Evolutionary conservation across 805 yeast genomes (phyloP).

Genomic region (Grigorovia yakushimaensis): DNA sequence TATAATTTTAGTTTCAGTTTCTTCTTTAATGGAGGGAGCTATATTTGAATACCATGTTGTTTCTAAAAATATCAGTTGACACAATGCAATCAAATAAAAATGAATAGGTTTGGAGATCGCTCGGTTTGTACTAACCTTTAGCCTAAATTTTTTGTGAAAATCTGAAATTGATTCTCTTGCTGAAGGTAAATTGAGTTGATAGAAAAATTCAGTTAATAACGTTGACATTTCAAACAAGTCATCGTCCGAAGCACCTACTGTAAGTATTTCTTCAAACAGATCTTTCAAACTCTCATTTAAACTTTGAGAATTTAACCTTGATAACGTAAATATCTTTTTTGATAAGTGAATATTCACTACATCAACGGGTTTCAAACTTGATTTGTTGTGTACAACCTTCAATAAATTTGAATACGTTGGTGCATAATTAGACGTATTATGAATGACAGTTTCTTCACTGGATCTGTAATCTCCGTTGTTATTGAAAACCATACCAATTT

Average conservation of each 20-base stretch:
- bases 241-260: slow-evolving; percentile 19
- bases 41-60: slow-evolving; percentile 15
- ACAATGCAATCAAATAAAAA: slow-evolving; percentile 22
- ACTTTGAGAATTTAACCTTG: slow-evolving; percentile 11
- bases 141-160: slow-evolving; percentile 22
- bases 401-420: slow-evolving; percentile 1
- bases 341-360: slow-evolving; percentile 11
- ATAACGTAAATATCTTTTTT: slow-evolving; percentile 9
- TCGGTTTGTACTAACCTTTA: slow-evolving; percentile 14
- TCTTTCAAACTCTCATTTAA: slow-evolving; percentile 4
- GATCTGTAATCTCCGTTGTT: background rate
- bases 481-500: slow-evolving; percentile 9
- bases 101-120: slow-evolving; percentile 25
- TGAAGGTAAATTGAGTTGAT: slow-evolving; percentile 13
- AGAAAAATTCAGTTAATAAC: slow-evolving; percentile 13
- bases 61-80: slow-evolving; percentile 23
- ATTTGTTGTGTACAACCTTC: slow-evolving; percentile 10
- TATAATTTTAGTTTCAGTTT: slow-evolving; percentile 15
- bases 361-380: slow-evolving; percentile 11
- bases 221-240: slow-evolving; percentile 16
- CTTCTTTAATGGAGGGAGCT: slow-evolving; percentile 7
- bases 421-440: background rate
- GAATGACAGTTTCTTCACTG: background rate
- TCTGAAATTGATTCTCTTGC: slow-evolving; percentile 12
- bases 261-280: slow-evolving; percentile 16